Base-by-base conservation (phyloP, 352 stramenopile genomes). In the Pythium brachiatum region DNA sequence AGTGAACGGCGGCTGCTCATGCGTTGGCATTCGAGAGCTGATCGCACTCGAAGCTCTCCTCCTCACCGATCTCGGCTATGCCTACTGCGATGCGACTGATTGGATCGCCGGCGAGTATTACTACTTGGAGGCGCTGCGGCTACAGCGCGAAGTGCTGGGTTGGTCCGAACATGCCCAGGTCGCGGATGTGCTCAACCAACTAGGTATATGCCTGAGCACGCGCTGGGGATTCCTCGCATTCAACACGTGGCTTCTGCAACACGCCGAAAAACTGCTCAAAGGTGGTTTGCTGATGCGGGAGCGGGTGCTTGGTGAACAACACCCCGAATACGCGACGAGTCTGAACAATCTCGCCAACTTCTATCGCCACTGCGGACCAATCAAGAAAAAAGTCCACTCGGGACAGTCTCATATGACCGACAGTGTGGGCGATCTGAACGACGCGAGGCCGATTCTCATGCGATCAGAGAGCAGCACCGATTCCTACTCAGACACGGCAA, bases 281-380 rank as follows among this genome's bases (percentile, higher is more conserved):
- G 82, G 78, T 38, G 77, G 78, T 32, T 65, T 92, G 34, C 51
- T 78, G 29, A 91, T 94, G 76, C 82, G 85, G 16, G 79, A 76
- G 59, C 78, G 83, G 2, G 85, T 94, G 16, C 65, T 92, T 21
- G 85, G 83, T 34, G 81, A 87, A 26, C 79, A 78, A 20, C 85
- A 94, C 32, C 79, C 83, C 0, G 85, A 94, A 60, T 94, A 90
- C 59, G 85, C 85, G 12, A 90, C 85, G 11, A 92, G 82, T 59
- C 55, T 94, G 36, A 94, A 94, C 64, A 94, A 92, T 47, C 66
- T 94, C 18, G 85, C 81, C 34, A 94, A 94, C 51, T 94, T 94
- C 53, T 94, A 94, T 72, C 89, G 89, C 55, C 84, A 89, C 59
- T 92, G 66, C 21, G 68, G 68, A 12, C 32, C 72, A 32, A 60